Percentiles rank a stretch among this genome's conserved stretches.
Conservation (phyloP, 2,329 filamentous ascomycete species). For the Ilyonectria sp. region DNA sequence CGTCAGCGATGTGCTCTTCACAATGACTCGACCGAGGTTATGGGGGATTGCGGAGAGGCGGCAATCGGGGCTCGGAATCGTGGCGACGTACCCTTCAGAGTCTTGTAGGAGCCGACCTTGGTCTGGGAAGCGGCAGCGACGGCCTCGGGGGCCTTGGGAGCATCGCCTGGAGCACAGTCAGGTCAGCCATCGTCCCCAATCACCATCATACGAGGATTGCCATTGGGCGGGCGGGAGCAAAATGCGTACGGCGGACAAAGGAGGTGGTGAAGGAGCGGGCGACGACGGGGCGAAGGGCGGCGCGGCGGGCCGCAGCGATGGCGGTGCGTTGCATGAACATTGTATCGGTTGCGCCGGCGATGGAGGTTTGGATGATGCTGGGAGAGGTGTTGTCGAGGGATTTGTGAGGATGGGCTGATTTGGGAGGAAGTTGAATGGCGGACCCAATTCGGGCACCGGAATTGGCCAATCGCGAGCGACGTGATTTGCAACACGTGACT, state of each 20-base stretch:
- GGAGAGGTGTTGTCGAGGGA: slow-evolving; percentile 59
- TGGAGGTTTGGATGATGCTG: slow-evolving; percentile 37
- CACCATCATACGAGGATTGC: slow-evolving; percentile 53
- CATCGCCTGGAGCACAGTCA: slow-evolving; percentile 54
- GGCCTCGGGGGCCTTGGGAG: slow-evolving; percentile 56
- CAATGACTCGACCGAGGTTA: slow-evolving; percentile 45
- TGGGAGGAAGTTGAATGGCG: slow-evolving; percentile 53
- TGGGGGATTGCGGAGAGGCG: slow-evolving; percentile 28
- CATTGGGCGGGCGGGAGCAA: slow-evolving; percentile 45
- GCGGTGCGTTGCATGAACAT: slow-evolving; percentile 77
- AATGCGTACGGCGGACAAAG: slow-evolving; percentile 70
- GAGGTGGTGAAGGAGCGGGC: slow-evolving; percentile 74
- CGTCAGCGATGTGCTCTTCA: slow-evolving; percentile 42
- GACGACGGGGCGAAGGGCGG: slow-evolving; percentile 66
- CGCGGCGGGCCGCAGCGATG: slow-evolving; percentile 72
- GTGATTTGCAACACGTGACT: slow-evolving; percentile 53
- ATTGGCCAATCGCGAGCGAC: slow-evolving; percentile 55
- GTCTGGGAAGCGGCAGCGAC: slow-evolving; percentile 58
- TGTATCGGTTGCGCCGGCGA: slow-evolving; percentile 48
- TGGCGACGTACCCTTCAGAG: slow-evolving; percentile 61
- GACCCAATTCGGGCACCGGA: slow-evolving; percentile 48
- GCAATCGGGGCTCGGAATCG: slow-evolving; percentile 33
- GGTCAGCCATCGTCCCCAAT: slow-evolving; percentile 43
- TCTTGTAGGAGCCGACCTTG: slow-evolving; percentile 63
- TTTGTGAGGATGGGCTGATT: slow-evolving; percentile 65